A percentile compares a stretch with the other conserved stretches of the same genome.
These are phyloP conservation scores for Zygosaccharomyces siamensis DNA, from an alignment of 805 yeast species.

Conservation along the genomic window DNA sequence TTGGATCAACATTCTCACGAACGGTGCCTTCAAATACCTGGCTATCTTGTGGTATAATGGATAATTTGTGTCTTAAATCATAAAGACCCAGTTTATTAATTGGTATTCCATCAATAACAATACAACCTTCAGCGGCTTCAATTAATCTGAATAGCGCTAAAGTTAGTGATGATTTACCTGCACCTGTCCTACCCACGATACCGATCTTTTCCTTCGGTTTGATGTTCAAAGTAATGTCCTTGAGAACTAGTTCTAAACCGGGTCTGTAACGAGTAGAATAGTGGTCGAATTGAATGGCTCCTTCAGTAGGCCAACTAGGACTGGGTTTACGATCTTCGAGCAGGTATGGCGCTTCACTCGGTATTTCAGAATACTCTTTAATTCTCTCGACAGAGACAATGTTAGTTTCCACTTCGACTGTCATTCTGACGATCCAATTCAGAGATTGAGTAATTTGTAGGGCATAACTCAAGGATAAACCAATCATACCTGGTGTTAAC, in stretches of 20 bases:
- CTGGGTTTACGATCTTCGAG: constrained; percentile 65
- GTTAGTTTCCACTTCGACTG: constrained; percentile 96
- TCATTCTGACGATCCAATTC: constrained; percentile 98
- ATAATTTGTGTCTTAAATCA: constrained; percentile 70
- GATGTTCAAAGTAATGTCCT: constrained; percentile 57
- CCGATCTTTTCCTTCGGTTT: constrained; percentile 82
- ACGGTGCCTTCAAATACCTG: constrained; percentile 86
- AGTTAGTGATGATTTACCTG: constrained; percentile 86
- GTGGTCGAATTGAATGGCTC: constrained; percentile 59
- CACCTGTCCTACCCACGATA: constrained; percentile 96
- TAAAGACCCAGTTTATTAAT: constrained; percentile 65
- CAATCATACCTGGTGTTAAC: constrained; percentile 86
- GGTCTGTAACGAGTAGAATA: constrained; percentile 84
- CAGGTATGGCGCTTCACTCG: constrained; percentile 78
- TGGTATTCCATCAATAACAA: constrained; percentile 65
- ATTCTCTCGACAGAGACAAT: constrained; percentile 96
- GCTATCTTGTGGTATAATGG: constrained; percentile 92
- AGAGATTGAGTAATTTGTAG: constrained; percentile 87
- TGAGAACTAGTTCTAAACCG: constrained; percentile 74
- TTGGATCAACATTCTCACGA: constrained; percentile 84
- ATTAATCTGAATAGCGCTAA: constrained; percentile 80
- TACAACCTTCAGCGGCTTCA: constrained; percentile 67
- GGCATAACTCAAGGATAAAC: constrained; percentile 90
- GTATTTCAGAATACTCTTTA: constrained; percentile 74
- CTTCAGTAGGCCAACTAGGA: constrained; percentile 65